Evolutionary conservation across 371 early-diverging fungal genomes (phyloP).

Genomic region (Apophysomyces ossiformis): DNA sequence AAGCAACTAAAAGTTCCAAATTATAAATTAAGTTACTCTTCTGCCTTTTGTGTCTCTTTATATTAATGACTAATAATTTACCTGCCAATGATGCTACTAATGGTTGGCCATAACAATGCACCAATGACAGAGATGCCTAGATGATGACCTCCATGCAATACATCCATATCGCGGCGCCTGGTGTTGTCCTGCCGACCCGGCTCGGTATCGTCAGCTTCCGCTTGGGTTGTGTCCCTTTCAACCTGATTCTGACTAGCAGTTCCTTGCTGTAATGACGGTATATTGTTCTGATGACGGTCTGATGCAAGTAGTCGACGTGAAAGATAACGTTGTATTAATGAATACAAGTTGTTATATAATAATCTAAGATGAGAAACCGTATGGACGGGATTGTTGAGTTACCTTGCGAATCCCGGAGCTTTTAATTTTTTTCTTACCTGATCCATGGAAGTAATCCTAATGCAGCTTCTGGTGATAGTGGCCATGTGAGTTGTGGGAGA

Average conservation of each 20-base stretch:
- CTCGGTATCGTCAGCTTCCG: constrained; percentile 24
- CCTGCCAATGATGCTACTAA: constrained; percentile 49
- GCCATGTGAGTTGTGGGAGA: constrained; percentile 49
- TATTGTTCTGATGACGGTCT: background rate
- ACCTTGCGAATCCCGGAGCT: no score
- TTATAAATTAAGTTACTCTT: background rate
- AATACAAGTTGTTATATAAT: constrained; percentile 47
- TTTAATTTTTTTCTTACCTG: constrained; percentile 24
- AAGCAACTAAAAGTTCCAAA: constrained; percentile 39
- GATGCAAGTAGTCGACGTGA: constrained; percentile 30
- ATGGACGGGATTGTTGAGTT: background rate
- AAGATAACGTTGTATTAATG: constrained; percentile 15
- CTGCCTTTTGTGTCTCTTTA: background rate
- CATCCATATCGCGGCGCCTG: constrained; percentile 24
- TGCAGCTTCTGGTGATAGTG: constrained; percentile 58
- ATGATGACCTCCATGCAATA: constrained; percentile 29
- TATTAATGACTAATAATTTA: background rate
- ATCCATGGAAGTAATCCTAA: constrained; percentile 64
- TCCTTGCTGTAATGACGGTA: background rate
- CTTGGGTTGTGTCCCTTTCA: background rate
- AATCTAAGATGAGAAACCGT: constrained; percentile 28
- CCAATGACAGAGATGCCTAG: constrained; percentile 57
- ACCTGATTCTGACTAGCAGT: background rate
- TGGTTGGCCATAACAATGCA: constrained; percentile 56
- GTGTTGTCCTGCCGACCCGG: background rate